These are phyloP conservation scores for Vigna unguiculata DNA, from an alignment of 306 rosid species.

Conservation along the genomic window DNA sequence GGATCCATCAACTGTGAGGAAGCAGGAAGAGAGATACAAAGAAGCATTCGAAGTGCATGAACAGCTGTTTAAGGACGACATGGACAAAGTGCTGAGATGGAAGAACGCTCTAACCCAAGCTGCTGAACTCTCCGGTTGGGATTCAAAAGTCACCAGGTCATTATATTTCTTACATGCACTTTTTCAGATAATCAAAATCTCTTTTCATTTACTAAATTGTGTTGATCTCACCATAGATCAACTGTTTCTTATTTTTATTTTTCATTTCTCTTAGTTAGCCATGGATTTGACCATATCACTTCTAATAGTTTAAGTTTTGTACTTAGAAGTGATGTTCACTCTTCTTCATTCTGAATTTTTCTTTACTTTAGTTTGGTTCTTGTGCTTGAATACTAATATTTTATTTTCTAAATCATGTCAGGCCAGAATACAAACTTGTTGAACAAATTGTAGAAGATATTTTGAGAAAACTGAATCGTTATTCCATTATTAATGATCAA, in stretches of 20 bases:
- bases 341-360: too few species aligned
- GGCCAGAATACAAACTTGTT: too few species aligned
- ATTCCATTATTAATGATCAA: not conserved
- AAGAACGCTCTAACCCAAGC: slow-evolving; percentile 25
- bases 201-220: not conserved
- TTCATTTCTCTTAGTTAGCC: not conserved
- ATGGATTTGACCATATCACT: not conserved
- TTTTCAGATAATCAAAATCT: too few species aligned
- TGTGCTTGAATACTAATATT: too few species aligned
- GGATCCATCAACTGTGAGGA: slow-evolving; percentile 29
- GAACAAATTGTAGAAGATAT: too few species aligned
- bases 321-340: not conserved
- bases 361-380: too few species aligned
- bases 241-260: not conserved
- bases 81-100: not conserved
- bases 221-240: not conserved
- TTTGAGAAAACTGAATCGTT: not conserved
- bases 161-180: too few species aligned
- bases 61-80: not conserved
- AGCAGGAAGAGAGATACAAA: slow-evolving; percentile 13
- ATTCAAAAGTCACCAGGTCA: not conserved
- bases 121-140: not conserved
- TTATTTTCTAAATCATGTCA: too few species aligned
- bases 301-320: not conserved
- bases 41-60: slow-evolving; percentile 2